Conservation (phyloP, 2,329 filamentous ascomycete genomes). For the Cladophialophora immunda region DNA sequence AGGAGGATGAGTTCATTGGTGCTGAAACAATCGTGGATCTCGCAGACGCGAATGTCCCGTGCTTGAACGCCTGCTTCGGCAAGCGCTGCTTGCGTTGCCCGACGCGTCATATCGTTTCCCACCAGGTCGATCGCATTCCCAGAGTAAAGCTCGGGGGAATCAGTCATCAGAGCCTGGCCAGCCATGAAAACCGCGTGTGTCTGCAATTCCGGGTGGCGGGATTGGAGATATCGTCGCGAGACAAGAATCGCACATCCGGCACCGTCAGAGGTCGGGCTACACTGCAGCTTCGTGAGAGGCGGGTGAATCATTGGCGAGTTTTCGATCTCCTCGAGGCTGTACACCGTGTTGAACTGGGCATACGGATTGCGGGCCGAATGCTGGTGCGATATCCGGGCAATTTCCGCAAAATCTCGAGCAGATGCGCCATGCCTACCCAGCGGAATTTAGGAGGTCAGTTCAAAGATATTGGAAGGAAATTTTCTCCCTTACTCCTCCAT, state of each 20-base stretch:
- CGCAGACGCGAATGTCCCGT: conserved; percentile 80
- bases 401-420: conserved; percentile 89
- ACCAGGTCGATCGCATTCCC: conserved; percentile 86
- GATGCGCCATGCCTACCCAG: conserved; percentile 88
- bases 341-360: conserved; percentile 95
- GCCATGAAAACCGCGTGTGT: conserved; percentile 85
- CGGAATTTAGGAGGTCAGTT: conserved; percentile 5
- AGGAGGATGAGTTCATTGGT: conserved; percentile 92
- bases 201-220: conserved; percentile 76
- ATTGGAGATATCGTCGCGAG: conserved; percentile 86
- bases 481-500: conserved; percentile 92
- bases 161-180: conserved; percentile 84
- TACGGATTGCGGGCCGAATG: conserved; percentile 94
- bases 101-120: conserved; percentile 83
- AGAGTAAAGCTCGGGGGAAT: conserved; percentile 78
- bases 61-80: conserved; percentile 74
- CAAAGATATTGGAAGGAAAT: neutral
- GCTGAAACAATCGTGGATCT: conserved; percentile 96
- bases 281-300: conserved; percentile 96
- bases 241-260: conserved; percentile 88
- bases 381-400: conserved; percentile 88
- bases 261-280: conserved; percentile 94
- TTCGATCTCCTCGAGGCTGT: conserved; percentile 83
- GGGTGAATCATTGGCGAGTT: conserved; percentile 79
- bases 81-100: conserved; percentile 73